Evolutionary conservation across 2,329 filamentous ascomycete genomes (phyloP), one percentile per base, ranked within the genome.

Genomic region (Chaetomium olivaceum): DNA sequence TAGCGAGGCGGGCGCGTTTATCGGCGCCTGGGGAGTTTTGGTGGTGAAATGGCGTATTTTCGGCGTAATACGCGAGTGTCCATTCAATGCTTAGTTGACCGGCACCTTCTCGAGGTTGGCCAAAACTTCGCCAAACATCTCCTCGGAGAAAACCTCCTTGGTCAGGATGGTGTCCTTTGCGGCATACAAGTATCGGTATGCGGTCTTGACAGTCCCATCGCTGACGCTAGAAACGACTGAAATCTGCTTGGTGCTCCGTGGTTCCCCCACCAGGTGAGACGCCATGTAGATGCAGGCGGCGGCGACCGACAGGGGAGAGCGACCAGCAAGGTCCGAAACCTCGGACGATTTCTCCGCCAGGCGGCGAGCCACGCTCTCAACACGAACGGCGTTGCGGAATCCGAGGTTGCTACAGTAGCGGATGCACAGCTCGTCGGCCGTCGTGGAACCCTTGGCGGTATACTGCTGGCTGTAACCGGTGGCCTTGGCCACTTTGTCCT

Each of bases 281-380:
- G 94, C 91, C 88, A 98, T 95, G 82, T 95, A 99, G 77, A 99
- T 97, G 77, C 93, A 96, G 36, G 95, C 93, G 21, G 93, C 94
- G 7, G 96, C 94, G 67, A 96, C 92, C 1, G 94, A 97, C 58
- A 99, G 83, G 23, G 95, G 95, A 65, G 94, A 98, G 66, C 95
- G 92, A 70, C 95, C 95, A 43, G 94, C 93, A 67, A 98, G 85
- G 63, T 92, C 89, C 66, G 91, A 90, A 67, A 92, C 88, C 58
- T 87, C 85, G 27, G 88, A 89, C 70, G 95, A 92, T 75, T 90
- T 88, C 71, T 90, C 85, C 3, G 93, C 93, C 59, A 97, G 85
- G 31, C 89, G 86, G 73, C 90, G 87, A 1, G 93, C 91, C 29
- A 97, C 88, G 75, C 91, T 91, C 73, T 91, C 90, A 71, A 94